Percentiles rank a stretch among this genome's conserved stretches.
These are phyloP conservation scores for Nasturtium officinale DNA, from an alignment of 345 rosid species.

Conservation along the genomic window DNA sequence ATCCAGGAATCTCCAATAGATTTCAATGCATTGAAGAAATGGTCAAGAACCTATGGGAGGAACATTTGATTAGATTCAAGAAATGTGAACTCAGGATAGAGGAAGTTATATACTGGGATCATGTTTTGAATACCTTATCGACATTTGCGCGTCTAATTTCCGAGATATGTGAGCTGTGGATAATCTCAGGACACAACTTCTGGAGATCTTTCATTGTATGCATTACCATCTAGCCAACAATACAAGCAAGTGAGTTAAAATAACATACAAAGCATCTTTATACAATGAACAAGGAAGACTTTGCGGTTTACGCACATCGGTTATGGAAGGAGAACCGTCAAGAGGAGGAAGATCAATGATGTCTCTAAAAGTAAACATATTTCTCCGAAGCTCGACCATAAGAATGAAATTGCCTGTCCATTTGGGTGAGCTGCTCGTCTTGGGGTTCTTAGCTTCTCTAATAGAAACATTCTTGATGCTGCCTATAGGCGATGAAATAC, in stretches of 20 bases:
- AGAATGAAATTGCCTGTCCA: constrained; percentile 46
- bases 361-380: constrained; percentile 69
- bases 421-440: constrained; percentile 42
- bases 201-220: constrained; percentile 73
- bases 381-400: constrained; percentile 71
- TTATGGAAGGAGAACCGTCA: constrained; percentile 51
- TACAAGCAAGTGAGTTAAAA: constrained; percentile 7
- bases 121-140: constrained; percentile 52
- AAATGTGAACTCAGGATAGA: not conserved
- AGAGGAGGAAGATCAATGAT: constrained; percentile 63
- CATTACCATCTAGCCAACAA: constrained; percentile 54
- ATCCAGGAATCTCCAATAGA: constrained; percentile 74
- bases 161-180: constrained; percentile 45
- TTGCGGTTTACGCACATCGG: constrained; percentile 48
- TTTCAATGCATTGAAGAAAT: constrained; percentile 57
- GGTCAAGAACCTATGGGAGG: constrained; percentile 51
- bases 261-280: not conserved
- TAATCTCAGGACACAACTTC: constrained; percentile 62
- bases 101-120: not conserved
- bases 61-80: constrained; percentile 17
- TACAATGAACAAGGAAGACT: not conserved
- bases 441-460: constrained; percentile 42
- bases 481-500: constrained; percentile 34
- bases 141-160: constrained; percentile 52
- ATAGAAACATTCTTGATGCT: constrained; percentile 31